A percentile compares a stretch with the other conserved stretches of the same genome.
phyloP scores from a whole-genome alignment of 768 basidiomycete genomes.

The Boletus reticulatus region DNA sequence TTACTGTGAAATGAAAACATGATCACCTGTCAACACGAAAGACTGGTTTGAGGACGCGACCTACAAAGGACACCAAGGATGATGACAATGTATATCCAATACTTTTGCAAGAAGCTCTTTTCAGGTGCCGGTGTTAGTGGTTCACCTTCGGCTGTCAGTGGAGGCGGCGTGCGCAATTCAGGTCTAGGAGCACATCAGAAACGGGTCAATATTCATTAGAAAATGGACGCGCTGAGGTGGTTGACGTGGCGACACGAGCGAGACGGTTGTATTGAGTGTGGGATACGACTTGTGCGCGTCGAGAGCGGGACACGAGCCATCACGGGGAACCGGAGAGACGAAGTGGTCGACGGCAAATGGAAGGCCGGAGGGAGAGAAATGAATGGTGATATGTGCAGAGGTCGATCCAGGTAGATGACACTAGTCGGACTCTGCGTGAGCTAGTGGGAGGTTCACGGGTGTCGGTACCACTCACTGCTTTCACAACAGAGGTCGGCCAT shows the following conservation, averaged over 20 bases:
- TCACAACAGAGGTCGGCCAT: constrained; percentile 34
- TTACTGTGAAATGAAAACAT: constrained; percentile 13
- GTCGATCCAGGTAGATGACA: constrained; percentile 61
- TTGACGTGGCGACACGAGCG: constrained; percentile 43
- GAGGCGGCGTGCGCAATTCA: constrained; percentile 64
- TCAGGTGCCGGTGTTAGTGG: constrained; percentile 60
- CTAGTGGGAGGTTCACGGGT: constrained; percentile 22
- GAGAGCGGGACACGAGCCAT: constrained; percentile 56
- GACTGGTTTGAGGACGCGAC: constrained; percentile 24
- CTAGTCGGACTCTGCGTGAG: constrained; percentile 36
- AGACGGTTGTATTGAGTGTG: constrained; percentile 50
- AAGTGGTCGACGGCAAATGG: constrained; percentile 76
- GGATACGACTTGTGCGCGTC: constrained; percentile 26
- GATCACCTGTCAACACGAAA: not conserved
- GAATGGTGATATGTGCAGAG: constrained; percentile 57
- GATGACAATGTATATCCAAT: constrained; percentile 81
- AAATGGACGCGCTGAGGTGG: constrained; percentile 55
- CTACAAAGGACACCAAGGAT: constrained; percentile 56
- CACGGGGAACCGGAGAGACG: constrained; percentile 61
- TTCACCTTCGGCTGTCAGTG: constrained; percentile 63
- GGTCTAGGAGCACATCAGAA: constrained; percentile 44
- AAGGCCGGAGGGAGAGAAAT: constrained; percentile 42
- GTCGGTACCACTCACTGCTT: constrained; percentile 55
- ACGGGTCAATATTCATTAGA: not conserved
- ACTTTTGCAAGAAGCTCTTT: constrained; percentile 83